phyloP scores from a whole-genome alignment of 1,139 yeast genomes.

The Taphrina deformans region DNA sequence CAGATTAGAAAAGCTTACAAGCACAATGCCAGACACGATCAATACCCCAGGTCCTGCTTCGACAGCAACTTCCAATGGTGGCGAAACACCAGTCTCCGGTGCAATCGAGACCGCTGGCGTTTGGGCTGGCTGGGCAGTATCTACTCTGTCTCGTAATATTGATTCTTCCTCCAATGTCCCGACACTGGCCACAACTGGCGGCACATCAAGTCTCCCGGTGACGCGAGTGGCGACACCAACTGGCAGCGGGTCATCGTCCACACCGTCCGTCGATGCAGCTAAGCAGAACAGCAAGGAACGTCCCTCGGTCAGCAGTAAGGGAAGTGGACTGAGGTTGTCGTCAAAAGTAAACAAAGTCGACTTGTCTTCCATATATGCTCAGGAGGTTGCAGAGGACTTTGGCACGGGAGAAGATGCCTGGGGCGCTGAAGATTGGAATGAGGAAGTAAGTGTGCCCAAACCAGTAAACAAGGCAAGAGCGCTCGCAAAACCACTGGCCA shows the following conservation, averaged over 20 bases:
- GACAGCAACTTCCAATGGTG: neutral
- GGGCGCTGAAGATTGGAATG: slow-evolving; percentile 8
- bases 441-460: neutral
- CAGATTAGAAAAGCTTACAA: slow-evolving; percentile 8
- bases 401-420: slow-evolving; percentile 25
- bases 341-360: slow-evolving; percentile 14
- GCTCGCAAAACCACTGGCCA: neutral
- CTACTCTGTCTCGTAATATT: slow-evolving; percentile 22
- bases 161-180: neutral
- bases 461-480: neutral
- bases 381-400: slow-evolving; percentile 11
- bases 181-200: slow-evolving; percentile 1
- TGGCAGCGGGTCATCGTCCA: neutral
- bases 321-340: slow-evolving; percentile 14
- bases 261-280: neutral
- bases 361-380: neutral
- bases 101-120: slow-evolving; percentile 29
- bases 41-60: neutral
- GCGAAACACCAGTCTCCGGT: neutral
- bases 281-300: neutral
- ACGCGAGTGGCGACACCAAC: slow-evolving; percentile 12
- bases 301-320: neutral
- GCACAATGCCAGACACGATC: slow-evolving; percentile 21
- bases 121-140: slow-evolving; percentile 34
- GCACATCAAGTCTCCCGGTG: slow-evolving; percentile 11